A percentile compares a stretch with the other conserved stretches of the same genome.
Evolutionary conservation across 2,329 filamentous ascomycete species (phyloP).

Genomic region (Phaeosphaeriaceae sp.): DNA sequence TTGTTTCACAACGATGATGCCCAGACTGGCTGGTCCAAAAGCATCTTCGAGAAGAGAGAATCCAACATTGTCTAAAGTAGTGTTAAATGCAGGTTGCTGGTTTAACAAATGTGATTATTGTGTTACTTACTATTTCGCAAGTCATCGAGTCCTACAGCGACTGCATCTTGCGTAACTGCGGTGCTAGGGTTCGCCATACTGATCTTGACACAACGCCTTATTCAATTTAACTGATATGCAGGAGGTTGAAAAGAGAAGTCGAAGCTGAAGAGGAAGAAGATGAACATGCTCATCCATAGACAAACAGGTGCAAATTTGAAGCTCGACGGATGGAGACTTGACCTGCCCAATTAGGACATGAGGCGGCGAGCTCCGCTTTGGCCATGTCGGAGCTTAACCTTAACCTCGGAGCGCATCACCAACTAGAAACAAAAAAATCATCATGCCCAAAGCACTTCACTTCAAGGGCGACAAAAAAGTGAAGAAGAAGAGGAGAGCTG

Average conservation of each 20-base stretch:
- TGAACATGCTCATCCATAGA: too few relatives aligned
- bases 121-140: conserved; percentile 53
- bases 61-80: conserved; percentile 64
- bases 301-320: conserved; percentile 1
- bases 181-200: conserved; percentile 28
- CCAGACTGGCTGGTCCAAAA: conserved; percentile 88
- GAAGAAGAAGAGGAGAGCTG: conserved; percentile 85
- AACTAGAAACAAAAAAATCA: conserved; percentile 13
- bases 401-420: conserved; percentile 1
- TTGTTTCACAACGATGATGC: conserved; percentile 91
- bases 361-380: conserved; percentile 29
- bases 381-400: background rate
- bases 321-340: conserved; percentile 18
- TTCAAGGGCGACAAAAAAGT: conserved; percentile 98
- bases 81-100: conserved; percentile 7
- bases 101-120: too few relatives aligned
- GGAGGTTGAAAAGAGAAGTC: background rate
- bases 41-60: conserved; percentile 75
- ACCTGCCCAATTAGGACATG: conserved; percentile 37
- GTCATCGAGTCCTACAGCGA: conserved; percentile 47
- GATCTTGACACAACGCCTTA: background rate
- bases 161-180: conserved; percentile 33
- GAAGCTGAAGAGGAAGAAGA: too few relatives aligned
- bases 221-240: too few relatives aligned
- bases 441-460: conserved; percentile 84